phyloP scores from a whole-genome alignment of 1,139 yeast species.

The Meyerozyma elateridarum region DNA sequence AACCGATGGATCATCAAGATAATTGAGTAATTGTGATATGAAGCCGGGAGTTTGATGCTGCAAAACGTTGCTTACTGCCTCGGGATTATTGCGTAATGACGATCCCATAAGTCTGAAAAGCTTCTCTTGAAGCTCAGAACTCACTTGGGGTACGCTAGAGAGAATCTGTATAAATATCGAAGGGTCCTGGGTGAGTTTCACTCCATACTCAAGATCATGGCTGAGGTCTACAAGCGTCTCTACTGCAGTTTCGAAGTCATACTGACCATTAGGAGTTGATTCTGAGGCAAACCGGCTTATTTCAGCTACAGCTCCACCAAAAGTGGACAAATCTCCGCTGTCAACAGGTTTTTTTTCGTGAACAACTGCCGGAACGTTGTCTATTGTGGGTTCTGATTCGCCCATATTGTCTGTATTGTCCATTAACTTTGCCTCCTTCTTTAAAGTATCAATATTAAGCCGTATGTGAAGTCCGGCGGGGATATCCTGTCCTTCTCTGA shows the following conservation, averaged over 20 bases:
- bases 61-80: conserved; percentile 42
- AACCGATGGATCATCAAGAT: conserved; percentile 10
- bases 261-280: not conserved
- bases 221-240: conserved; percentile 53
- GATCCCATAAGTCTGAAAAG: conserved; percentile 50
- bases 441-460: conserved; percentile 62
- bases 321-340: conserved; percentile 1
- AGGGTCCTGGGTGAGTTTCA: conserved; percentile 22
- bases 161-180: conserved; percentile 2
- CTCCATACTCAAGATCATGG: conserved; percentile 65
- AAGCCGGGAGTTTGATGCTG: conserved; percentile 10
- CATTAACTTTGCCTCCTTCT: conserved; percentile 60
- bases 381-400: not conserved
- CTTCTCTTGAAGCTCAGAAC: conserved; percentile 34
- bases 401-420: conserved; percentile 18
- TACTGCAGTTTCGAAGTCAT: conserved; percentile 22
- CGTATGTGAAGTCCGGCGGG: conserved; percentile 79
- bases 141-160: not conserved
- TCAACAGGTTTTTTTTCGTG: not conserved
- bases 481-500: conserved; percentile 63
- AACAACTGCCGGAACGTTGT: not conserved
- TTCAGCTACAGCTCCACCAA: conserved; percentile 1
- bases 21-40: conserved; percentile 12
- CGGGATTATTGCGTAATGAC: conserved; percentile 67
- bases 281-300: not conserved